A percentile compares a stretch with the other conserved stretches of the same genome.
These are phyloP conservation scores for Heritiera fomes DNA, from an alignment of 345 rosid species.

Conservation along the genomic window DNA sequence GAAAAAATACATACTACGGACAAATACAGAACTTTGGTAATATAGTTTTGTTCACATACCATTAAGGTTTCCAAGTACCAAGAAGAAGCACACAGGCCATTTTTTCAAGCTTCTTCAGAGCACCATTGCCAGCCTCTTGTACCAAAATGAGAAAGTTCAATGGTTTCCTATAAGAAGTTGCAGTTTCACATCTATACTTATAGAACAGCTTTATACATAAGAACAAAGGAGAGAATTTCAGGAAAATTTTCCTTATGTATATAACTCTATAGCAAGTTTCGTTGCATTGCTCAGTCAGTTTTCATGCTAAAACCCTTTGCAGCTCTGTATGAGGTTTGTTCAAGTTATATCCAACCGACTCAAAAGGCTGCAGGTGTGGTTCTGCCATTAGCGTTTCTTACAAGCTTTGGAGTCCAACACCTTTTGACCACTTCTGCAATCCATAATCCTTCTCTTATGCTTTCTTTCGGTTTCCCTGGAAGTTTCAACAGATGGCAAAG, in stretches of 20 bases:
- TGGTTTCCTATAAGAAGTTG: not conserved
- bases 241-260: not conserved
- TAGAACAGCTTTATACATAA: not conserved
- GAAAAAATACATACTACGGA: too few relatives aligned
- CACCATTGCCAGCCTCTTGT: not conserved
- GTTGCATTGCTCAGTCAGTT: not conserved
- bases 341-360: not conserved
- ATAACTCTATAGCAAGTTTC: not conserved
- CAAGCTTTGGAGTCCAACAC: conserved; percentile 51
- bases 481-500: conserved; percentile 24
- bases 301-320: not conserved
- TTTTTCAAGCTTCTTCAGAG: not conserved
- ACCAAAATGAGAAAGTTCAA: not conserved
- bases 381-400: conserved; percentile 19
- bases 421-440: conserved; percentile 44
- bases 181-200: not conserved
- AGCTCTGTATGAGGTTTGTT: not conserved
- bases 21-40: not conserved
- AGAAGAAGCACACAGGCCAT: not conserved
- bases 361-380: not conserved
- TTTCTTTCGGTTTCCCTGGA: conserved; percentile 28
- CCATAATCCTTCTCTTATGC: conserved; percentile 38
- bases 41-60: not conserved
- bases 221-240: not conserved
- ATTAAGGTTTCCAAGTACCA: not conserved